A percentile compares a stretch with the other conserved stretches of the same genome.
These are phyloP conservation scores for Yarrowia bubula DNA, from an alignment of 805 yeast species.

Conservation along the genomic window DNA sequence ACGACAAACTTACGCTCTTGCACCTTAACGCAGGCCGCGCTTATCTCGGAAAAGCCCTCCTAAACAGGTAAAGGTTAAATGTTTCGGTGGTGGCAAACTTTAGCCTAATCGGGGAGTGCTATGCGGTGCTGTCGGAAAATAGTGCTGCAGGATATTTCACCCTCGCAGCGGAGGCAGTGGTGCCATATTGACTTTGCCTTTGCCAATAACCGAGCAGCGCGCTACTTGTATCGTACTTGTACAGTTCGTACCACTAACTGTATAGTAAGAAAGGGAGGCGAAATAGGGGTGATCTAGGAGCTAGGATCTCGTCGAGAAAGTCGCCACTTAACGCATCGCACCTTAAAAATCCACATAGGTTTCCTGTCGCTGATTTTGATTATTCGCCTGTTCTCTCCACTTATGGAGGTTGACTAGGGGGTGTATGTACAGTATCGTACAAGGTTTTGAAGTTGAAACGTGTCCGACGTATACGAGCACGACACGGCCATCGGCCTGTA, in stretches of 20 bases:
- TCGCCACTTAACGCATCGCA: too few relatives aligned
- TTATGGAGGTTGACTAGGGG: not conserved
- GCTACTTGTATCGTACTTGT: too few relatives aligned
- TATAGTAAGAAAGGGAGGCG: too few relatives aligned
- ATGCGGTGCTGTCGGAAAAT: not conserved
- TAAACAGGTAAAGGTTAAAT: not conserved
- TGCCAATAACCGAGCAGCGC: not conserved
- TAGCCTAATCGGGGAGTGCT: conserved; percentile 3
- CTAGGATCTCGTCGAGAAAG: too few relatives aligned
- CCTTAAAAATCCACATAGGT: too few relatives aligned
- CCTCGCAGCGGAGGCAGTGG: not conserved
- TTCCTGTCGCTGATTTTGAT: too few relatives aligned
- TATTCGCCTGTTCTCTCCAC: not conserved
- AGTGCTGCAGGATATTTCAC: not conserved
- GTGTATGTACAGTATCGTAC: not conserved
- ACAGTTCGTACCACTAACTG: too few relatives aligned
- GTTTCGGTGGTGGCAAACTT: not conserved
- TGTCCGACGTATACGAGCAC: not conserved
- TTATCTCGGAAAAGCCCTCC: conserved; percentile 6
- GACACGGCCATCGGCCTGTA: not conserved
- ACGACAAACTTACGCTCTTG: not conserved
- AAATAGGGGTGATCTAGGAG: too few relatives aligned
- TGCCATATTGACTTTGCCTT: not conserved
- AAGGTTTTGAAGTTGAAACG: not conserved
- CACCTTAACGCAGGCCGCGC: not conserved